A percentile compares a stretch with the other conserved stretches of the same genome.
These are phyloP conservation scores for Geotrichum cucujoidarum DNA, from an alignment of 1,139 yeast genomes.

Conservation along the genomic window DNA sequence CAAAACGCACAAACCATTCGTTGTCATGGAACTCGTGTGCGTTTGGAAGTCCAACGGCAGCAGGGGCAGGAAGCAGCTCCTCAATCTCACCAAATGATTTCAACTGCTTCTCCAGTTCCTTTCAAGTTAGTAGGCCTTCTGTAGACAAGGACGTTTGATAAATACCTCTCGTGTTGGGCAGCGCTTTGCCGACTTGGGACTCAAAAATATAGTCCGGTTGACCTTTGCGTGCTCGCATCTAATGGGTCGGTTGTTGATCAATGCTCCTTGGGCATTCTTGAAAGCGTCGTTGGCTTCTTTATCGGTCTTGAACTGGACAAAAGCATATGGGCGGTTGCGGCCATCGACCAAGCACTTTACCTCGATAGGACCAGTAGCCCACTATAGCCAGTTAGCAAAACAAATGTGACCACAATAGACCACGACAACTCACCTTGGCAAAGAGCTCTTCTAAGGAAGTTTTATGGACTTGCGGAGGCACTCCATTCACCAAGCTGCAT, in stretches of 20 bases:
- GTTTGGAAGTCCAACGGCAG: conserved; percentile 23
- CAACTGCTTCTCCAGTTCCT: conserved; percentile 41
- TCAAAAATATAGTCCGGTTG: conserved; percentile 66
- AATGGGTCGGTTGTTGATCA: conserved; percentile 66
- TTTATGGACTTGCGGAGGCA: conserved; percentile 18
- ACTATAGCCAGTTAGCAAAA: too few relatives aligned
- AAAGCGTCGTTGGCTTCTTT: conserved; percentile 68
- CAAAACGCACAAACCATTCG: conserved; percentile 78
- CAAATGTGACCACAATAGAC: too few relatives aligned
- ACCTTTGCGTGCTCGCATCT: conserved; percentile 91
- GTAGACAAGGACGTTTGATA: neutral
- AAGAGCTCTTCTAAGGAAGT: conserved; percentile 54
- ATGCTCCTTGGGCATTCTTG: conserved; percentile 60
- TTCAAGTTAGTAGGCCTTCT: conserved; percentile 7
- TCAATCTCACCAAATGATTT: conserved; percentile 69
- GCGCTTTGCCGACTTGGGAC: conserved; percentile 21
- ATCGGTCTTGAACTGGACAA: conserved; percentile 78
- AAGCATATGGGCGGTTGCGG: conserved; percentile 83
- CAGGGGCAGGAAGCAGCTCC: conserved; percentile 44
- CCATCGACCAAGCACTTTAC: conserved; percentile 88
- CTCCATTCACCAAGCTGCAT: conserved; percentile 19
- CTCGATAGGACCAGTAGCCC: conserved; percentile 34
- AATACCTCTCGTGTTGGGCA: conserved; percentile 11
- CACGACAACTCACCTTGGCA: conserved; percentile 34
- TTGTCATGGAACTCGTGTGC: conserved; percentile 28